Conservation (phyloP, 768 basidiomycete species). For the Phaeotremella skinneri region DNA sequence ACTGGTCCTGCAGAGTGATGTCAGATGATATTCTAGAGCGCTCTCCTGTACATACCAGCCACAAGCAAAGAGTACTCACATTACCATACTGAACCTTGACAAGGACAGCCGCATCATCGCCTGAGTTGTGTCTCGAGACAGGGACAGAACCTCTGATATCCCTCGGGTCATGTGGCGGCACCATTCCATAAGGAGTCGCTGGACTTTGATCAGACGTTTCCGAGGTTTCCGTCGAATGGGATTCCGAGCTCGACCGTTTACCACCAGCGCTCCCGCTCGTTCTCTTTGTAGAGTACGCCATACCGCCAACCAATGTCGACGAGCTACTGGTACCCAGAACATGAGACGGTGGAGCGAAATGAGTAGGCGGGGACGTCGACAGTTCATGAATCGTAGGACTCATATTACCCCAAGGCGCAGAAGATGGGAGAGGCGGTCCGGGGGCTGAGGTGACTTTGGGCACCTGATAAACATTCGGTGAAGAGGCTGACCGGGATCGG, state of each 20-base stretch:
- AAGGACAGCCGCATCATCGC: constrained; percentile 58
- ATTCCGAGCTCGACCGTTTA: constrained; percentile 44
- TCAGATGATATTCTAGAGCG: neutral
- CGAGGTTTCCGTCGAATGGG: constrained; percentile 56
- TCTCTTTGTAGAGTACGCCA: constrained; percentile 37
- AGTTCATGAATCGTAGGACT: constrained; percentile 6
- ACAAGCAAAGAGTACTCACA: constrained; percentile 38
- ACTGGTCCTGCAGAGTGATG: constrained; percentile 65
- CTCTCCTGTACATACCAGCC: neutral
- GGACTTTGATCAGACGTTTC: constrained; percentile 61
- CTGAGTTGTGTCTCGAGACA: constrained; percentile 26
- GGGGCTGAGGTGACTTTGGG: constrained; percentile 19
- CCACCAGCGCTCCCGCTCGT: constrained; percentile 28
- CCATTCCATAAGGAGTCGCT: constrained; percentile 49
- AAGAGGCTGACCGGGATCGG: constrained; percentile 53
- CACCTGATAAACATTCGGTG: constrained; percentile 53
- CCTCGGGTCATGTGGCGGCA: constrained; percentile 11
- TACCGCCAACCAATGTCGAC: constrained; percentile 35
- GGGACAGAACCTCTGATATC: constrained; percentile 16
- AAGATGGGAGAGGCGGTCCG: constrained; percentile 6
- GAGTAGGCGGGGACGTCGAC: constrained; percentile 10
- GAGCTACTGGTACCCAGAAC: constrained; percentile 20
- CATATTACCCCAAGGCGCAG: constrained; percentile 5
- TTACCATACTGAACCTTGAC: constrained; percentile 90
- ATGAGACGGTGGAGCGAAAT: constrained; percentile 6